Evolutionary conservation across 371 early-diverging fungal species (phyloP), one percentile per base, ranked within the genome.

Genomic region (Syncephalastrum monosporum): DNA sequence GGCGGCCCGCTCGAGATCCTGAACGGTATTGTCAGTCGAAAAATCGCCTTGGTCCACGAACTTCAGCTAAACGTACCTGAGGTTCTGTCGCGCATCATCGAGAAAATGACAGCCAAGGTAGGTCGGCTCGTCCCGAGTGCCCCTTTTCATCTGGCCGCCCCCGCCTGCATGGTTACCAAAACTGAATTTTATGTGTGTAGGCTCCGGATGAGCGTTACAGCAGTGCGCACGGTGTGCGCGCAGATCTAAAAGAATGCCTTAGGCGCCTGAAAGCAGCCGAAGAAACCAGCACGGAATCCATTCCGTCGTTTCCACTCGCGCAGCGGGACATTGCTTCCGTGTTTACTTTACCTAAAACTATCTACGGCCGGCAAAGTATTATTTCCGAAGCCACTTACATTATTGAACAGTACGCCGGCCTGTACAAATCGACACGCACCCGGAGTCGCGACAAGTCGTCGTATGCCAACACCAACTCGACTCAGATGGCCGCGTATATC

Each of bases 101-200:
- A 79, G 53, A 83, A 80, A 60, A 80, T 83, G 82, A 82, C 82
- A 5, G 66, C 69, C 44, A 83, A 83, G 71, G 83, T 78, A 61
- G 55, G 21, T 57, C 48, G 25, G 29, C 50, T 19, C n/a, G 19
- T 49, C 49, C 42, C 14, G 50, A 12, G 2, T 2, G 0, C n/a
- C 38, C 38, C 43, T 45, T 27, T 12, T 16, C 54, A 10, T 10
- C 16, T 42, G 8, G 15, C 14, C 23, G 14, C 6, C 23, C 47
- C 23, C 10, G 47, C 6, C 25, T 27, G 21, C 13, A n/a, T 15
- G 19, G 4, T 49, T 50, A 21, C 38, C 8, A 10, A 33, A 3
- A 33, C 8, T 33, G 2, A 42, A 21, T 21, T 21, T 51, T 50
- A 27, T 51, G 5, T 25, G 1, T 33, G 6, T 59, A 83, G 84